Percentiles rank a stretch among this genome's conserved stretches.
Conservation (phyloP, 73 alveolate genomes). For the Tetrahymena malaccensis region DNA sequence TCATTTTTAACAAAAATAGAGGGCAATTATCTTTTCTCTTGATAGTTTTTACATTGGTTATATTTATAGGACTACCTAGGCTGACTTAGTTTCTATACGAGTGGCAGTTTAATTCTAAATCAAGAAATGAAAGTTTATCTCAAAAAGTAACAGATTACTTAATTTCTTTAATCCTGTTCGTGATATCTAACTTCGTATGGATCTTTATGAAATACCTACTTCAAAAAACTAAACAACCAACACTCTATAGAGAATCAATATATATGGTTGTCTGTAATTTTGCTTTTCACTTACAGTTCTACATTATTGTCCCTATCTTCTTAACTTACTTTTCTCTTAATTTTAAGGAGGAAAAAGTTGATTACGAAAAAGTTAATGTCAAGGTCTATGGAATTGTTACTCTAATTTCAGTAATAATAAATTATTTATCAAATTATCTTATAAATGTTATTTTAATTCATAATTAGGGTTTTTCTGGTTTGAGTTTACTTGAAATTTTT, state of each 20-base stretch:
- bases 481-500: neutral
- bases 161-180: neutral
- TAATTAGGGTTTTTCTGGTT: neutral
- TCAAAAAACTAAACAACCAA: neutral
- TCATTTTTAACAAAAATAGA: neutral
- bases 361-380: neutral
- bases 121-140: neutral
- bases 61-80: neutral
- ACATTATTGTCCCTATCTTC: neutral
- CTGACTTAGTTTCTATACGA: neutral
- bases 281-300: neutral
- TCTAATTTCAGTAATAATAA: neutral
- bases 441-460: neutral
- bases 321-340: neutral
- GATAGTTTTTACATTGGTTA: neutral
- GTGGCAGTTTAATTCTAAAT: neutral
- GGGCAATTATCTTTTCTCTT: neutral
- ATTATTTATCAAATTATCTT: neutral
- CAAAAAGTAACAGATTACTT: neutral
- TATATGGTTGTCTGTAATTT: neutral
- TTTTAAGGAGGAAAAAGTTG: neutral
- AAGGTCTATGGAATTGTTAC: neutral
- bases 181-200: neutral
- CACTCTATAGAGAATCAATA: neutral
- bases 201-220: neutral